Base-by-base conservation (phyloP, 73 alveolate species). In the Vitrella brassicaformis region DNA sequence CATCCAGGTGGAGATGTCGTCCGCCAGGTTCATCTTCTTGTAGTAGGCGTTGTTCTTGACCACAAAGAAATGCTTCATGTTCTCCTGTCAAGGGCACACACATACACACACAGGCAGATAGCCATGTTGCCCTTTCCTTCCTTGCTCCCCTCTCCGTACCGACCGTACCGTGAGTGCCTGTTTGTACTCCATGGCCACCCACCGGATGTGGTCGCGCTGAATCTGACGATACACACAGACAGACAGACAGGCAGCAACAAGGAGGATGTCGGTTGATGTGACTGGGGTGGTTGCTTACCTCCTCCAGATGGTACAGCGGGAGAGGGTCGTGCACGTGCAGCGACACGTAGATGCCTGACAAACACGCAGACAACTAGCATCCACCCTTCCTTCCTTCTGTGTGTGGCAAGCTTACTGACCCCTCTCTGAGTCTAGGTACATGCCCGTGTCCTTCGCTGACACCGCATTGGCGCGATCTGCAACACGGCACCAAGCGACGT, bases 161-260 rank as follows among this genome's bases (percentile, higher is more conserved):
- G n/a, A n/a, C n/a, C n/a, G n/a, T n/a, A n/a, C n/a, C n/a, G n/a
- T n/a, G n/a, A n/a, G n/a, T n/a, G n/a, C n/a, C n/a, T n/a, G 31
- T 69, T 74, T 74, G 74, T 74, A 74, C 56, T 74, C 81, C 18
- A 69, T 74, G 28, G 81, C 81, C 30, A 74, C 81, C 81, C 81
- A 74, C 7, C 81, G 68, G 28, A 74, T 74, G 70, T 74, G 66
- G 74, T 66, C 81, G 10, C 81, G n/a, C 27, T 74, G 30, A 47
- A 74, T 74, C 56, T 66, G 71, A n/a, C n/a, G n/a, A n/a, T n/a
- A n/a, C n/a, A n/a, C n/a, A n/a, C n/a, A n/a, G n/a, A n/a, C n/a
- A n/a, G n/a, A n/a, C n/a, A n/a, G n/a, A n/a, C n/a, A n/a, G n/a
- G n/a, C n/a, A n/a, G n/a, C n/a, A n/a, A n/a, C n/a, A n/a, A n/a